phyloP scores from a whole-genome alignment of 1,139 yeast species.

The Kurtzmaniella quercitrusa region DNA sequence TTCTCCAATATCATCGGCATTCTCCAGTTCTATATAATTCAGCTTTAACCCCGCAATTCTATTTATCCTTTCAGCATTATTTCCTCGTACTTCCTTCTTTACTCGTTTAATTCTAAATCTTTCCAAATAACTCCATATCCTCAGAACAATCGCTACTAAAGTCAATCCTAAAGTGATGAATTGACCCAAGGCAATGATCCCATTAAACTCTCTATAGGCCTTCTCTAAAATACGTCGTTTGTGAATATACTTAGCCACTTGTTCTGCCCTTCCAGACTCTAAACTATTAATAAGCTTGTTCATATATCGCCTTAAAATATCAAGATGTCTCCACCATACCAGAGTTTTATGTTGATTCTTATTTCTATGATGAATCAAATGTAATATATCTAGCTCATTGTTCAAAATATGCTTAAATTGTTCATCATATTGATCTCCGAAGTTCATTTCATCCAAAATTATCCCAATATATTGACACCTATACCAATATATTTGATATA shows the following conservation, averaged over 20 bases:
- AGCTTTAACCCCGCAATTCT: background rate
- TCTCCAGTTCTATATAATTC: too few relatives aligned
- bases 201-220: slow-evolving; percentile 61
- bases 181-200: slow-evolving; percentile 72
- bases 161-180: slow-evolving; percentile 72
- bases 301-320: slow-evolving; percentile 57
- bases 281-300: slow-evolving; percentile 31
- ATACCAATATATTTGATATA: too few relatives aligned
- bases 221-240: slow-evolving; percentile 33
- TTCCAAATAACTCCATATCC: slow-evolving; percentile 33
- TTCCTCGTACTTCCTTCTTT: slow-evolving; percentile 12
- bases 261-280: slow-evolving; percentile 20
- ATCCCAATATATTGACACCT: too few relatives aligned
- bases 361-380: slow-evolving; percentile 64
- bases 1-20: slow-evolving; percentile 24
- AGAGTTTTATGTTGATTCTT: slow-evolving; percentile 73
- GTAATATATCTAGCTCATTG: slow-evolving; percentile 54
- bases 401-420: background rate
- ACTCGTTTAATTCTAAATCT: slow-evolving; percentile 6
- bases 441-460: background rate
- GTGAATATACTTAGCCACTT: slow-evolving; percentile 24
- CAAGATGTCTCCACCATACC: slow-evolving; percentile 71
- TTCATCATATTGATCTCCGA: background rate
- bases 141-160: slow-evolving; percentile 54
- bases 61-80: background rate